These are phyloP conservation scores for Akanthomyces uredinophilus DNA, from an alignment of 2,329 filamentous ascomycete genomes.

Conservation along the genomic window DNA sequence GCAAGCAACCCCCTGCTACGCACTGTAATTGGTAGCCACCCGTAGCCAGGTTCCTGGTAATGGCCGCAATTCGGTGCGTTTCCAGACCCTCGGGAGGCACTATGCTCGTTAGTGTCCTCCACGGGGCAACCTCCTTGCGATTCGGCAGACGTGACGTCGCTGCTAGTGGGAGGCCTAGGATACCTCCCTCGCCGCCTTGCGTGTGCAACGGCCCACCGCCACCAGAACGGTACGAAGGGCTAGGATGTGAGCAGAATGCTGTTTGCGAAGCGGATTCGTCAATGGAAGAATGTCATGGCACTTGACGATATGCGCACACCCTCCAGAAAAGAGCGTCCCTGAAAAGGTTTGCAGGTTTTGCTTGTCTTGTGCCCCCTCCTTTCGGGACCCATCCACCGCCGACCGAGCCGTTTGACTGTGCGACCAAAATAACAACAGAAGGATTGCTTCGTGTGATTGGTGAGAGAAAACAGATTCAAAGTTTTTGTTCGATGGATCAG, in stretches of 20 bases:
- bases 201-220: conserved; percentile 11
- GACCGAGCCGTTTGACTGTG: background rate
- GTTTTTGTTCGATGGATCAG: background rate
- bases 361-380: background rate
- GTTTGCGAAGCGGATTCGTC: conserved; percentile 2
- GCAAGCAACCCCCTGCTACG: conserved; percentile 14
- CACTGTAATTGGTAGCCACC: conserved; percentile 16
- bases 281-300: background rate
- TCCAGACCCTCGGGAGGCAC: conserved; percentile 31
- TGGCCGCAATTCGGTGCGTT: conserved; percentile 24
- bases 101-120: conserved; percentile 15
- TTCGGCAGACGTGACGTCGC: conserved; percentile 22
- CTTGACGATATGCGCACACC: background rate
- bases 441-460: background rate
- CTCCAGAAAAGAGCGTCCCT: background rate
- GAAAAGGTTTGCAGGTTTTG: background rate
- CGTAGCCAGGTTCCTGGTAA: conserved; percentile 21
- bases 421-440: background rate
- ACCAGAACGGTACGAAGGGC: conserved; percentile 1
- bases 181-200: background rate
- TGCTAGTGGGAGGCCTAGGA: conserved; percentile 13
- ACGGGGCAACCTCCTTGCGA: conserved; percentile 15
- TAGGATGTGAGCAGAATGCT: background rate
- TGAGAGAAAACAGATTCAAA: background rate
- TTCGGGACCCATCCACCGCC: background rate